phyloP scores from a whole-genome alignment of 345 rosid species.

The Corchorus capsularis region DNA sequence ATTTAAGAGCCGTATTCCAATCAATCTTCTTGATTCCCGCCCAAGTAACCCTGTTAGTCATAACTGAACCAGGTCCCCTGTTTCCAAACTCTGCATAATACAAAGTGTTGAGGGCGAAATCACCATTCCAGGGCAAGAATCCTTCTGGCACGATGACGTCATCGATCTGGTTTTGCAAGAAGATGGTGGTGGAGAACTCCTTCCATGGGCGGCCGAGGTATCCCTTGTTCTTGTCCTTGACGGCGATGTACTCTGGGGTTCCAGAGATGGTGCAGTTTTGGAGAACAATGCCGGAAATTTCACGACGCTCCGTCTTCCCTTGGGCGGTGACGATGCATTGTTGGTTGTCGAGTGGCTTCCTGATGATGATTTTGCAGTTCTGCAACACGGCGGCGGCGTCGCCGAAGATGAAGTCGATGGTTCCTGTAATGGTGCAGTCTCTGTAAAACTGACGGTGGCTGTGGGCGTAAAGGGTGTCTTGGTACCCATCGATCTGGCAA shows the following conservation, averaged over 20 bases:
- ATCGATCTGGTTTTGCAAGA: conserved; percentile 56
- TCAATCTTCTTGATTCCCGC: conserved; percentile 44
- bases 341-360: conserved; percentile 51
- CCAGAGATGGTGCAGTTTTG: conserved; percentile 63
- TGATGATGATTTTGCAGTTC: conserved; percentile 56
- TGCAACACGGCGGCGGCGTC: conserved; percentile 59
- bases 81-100: conserved; percentile 64
- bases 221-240: conserved; percentile 40
- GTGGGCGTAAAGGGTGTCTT: conserved; percentile 70
- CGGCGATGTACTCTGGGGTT: conserved; percentile 35
- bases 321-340: conserved; percentile 66
- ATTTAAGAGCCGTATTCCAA: conserved; percentile 27
- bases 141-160: conserved; percentile 64
- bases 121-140: conserved; percentile 54
- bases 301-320: conserved; percentile 48
- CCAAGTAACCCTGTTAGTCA: conserved; percentile 55
- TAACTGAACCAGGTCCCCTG: conserved; percentile 59
- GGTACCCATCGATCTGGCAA: conserved; percentile 65
- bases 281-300: conserved; percentile 55
- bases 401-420: conserved; percentile 75
- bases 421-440: conserved; percentile 68
- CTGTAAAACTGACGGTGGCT: conserved; percentile 75
- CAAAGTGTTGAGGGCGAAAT: conserved; percentile 50
- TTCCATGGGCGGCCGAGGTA: conserved; percentile 85
- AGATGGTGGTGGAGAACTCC: conserved; percentile 53